Evolutionary conservation across 352 stramenopile species (phyloP).

Genomic region (Ochromonadaceae sp.): DNA sequence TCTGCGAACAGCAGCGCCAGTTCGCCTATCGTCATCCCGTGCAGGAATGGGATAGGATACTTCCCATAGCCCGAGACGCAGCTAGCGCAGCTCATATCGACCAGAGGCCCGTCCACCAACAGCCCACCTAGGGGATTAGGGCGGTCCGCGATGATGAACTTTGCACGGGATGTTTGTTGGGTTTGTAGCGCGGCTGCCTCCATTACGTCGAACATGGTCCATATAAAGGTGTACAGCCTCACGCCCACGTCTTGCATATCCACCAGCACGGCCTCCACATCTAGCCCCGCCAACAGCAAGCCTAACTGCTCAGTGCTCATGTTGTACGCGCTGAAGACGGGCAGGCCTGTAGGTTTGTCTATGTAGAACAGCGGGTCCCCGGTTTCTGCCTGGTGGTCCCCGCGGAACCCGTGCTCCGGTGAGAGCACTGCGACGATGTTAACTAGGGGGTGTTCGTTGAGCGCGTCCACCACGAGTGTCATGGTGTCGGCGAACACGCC

Average conservation of each 20-base stretch:
- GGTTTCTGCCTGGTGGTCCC: neutral
- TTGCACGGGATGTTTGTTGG: neutral
- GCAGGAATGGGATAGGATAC: neutral
- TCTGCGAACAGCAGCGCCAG: neutral
- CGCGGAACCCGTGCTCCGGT: neutral
- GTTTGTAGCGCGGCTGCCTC: neutral
- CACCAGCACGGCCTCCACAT: neutral
- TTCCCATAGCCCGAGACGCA: neutral
- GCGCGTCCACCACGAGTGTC: no score
- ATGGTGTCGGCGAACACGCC: no score
- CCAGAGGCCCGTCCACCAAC: neutral
- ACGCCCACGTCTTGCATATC: conserved; percentile 8
- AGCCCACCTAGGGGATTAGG: neutral
- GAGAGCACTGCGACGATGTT: neutral
- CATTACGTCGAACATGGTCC: conserved; percentile 1
- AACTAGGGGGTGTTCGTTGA: no score
- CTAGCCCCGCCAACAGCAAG: neutral
- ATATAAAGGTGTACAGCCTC: conserved; percentile 4
- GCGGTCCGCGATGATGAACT: neutral
- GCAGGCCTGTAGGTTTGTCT: neutral
- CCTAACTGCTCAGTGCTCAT: neutral
- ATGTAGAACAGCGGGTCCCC: neutral
- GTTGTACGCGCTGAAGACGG: neutral
- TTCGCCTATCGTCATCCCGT: neutral
- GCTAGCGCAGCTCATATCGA: neutral